These are phyloP conservation scores for Candida pini DNA, from an alignment of 805 yeast genomes.

Conservation along the genomic window DNA sequence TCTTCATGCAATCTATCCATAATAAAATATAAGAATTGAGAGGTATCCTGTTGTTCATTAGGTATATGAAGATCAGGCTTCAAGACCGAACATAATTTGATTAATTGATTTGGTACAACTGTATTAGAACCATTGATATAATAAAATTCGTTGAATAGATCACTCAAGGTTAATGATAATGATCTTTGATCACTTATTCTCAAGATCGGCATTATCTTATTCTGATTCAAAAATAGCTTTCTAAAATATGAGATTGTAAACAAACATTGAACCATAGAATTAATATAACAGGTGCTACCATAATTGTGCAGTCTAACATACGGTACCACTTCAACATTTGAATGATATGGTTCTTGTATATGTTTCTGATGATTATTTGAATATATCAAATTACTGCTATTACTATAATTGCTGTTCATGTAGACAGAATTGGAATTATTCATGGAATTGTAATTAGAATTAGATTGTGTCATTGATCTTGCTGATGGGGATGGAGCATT, in stretches of 20 bases:
- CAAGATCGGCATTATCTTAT: conserved; percentile 15
- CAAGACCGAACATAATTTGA: conserved; percentile 37
- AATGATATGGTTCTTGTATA: neutral
- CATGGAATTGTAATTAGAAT: too few species aligned
- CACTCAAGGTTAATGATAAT: conserved; percentile 44
- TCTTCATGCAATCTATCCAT: conserved; percentile 69
- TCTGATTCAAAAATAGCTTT: conserved; percentile 38
- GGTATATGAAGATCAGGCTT: conserved; percentile 70
- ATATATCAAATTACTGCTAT: neutral
- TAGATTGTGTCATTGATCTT: too few species aligned
- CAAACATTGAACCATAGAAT: conserved; percentile 65
- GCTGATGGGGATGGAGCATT: neutral
- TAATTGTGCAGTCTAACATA: conserved; percentile 47
- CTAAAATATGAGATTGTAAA: conserved; percentile 50
- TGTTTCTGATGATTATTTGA: neutral
- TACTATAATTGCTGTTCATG: neutral
- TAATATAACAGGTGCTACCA: conserved; percentile 74
- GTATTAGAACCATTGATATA: conserved; percentile 49
- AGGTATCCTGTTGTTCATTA: conserved; percentile 75
- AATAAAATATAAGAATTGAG: conserved; percentile 63
- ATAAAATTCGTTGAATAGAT: conserved; percentile 52
- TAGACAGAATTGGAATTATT: neutral
- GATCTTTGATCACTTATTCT: conserved; percentile 15
- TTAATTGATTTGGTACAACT: conserved; percentile 59
- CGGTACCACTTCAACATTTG: conserved; percentile 8